Conservation (phyloP, 2,329 filamentous ascomycete species). For the Thielaviopsis cerberus region DNA sequence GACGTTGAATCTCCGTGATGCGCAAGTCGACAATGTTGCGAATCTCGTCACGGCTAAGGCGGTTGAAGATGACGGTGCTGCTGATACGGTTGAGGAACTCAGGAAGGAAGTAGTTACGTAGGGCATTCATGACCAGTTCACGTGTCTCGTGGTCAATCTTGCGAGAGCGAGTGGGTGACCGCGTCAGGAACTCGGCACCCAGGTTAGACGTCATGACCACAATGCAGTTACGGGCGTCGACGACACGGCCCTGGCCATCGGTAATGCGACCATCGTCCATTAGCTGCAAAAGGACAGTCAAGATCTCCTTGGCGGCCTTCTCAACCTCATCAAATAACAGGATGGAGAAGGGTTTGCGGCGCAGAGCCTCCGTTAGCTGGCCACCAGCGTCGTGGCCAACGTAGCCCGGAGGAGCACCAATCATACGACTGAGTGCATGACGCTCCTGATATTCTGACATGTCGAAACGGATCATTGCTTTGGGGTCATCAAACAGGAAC, state of each 20-base stretch:
- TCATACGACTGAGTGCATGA: slow-evolving; percentile 89
- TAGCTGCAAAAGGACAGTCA: slow-evolving; percentile 93
- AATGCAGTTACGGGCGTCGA: slow-evolving; percentile 95
- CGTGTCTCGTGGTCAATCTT: slow-evolving; percentile 69
- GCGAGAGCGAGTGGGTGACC: slow-evolving; percentile 60
- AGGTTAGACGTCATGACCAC: slow-evolving; percentile 98
- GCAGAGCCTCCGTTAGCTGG: slow-evolving; percentile 84
- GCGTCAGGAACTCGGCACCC: slow-evolving; percentile 80
- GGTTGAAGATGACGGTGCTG: slow-evolving; percentile 95
- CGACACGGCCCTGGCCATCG: slow-evolving; percentile 83
- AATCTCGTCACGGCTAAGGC: slow-evolving; percentile 75
- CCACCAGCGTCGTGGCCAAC: slow-evolving; percentile 92
- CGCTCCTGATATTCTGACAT: slow-evolving; percentile 99
- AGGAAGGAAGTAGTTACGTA: slow-evolving; percentile 91
- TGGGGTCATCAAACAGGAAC: slow-evolving; percentile 92
- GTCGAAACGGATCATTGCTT: slow-evolving; percentile 96
- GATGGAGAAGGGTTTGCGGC: slow-evolving; percentile 91
- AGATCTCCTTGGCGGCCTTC: slow-evolving; percentile 92
- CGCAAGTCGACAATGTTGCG: slow-evolving; percentile 89
- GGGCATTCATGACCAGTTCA: slow-evolving; percentile 75
- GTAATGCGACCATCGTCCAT: slow-evolving; percentile 99
- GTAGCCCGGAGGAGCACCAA: slow-evolving; percentile 89
- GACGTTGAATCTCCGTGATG: slow-evolving; percentile 73
- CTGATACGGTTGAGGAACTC: slow-evolving; percentile 98
- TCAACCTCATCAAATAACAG: slow-evolving; percentile 95